Evolutionary conservation across 495 filamentous ascomycete species (phyloP).

Genomic region (Hypoxylon perforatum): DNA sequence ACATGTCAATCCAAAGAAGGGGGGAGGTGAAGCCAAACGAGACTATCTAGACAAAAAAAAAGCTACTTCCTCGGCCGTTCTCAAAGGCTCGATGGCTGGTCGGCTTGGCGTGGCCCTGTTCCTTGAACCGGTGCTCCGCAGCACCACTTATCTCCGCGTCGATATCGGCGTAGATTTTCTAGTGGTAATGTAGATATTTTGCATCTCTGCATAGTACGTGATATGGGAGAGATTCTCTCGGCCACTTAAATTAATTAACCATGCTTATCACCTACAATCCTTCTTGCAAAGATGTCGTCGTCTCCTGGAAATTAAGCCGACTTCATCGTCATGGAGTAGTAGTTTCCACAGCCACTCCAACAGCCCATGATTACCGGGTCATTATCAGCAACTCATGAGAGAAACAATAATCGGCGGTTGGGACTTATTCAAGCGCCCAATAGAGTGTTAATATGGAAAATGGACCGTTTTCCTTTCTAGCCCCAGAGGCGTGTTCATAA

Average conservation of each 20-base stretch:
- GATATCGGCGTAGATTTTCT: slow-evolving; percentile 38
- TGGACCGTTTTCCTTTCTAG: slow-evolving; percentile 34
- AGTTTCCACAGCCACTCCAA: slow-evolving; percentile 8
- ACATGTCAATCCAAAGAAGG: slow-evolving; percentile 1
- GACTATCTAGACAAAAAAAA: not conserved
- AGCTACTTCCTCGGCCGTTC: slow-evolving; percentile 33
- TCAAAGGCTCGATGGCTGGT: slow-evolving; percentile 35
- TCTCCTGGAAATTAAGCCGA: slow-evolving; percentile 45
- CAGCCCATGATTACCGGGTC: slow-evolving; percentile 46
- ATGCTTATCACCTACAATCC: slow-evolving; percentile 34
- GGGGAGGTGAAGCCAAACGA: not conserved
- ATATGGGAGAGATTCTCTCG: slow-evolving; percentile 34
- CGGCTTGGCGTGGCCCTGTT: slow-evolving; percentile 41
- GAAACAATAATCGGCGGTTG: slow-evolving; percentile 32
- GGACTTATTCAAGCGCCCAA: slow-evolving; percentile 46
- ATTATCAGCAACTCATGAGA: slow-evolving; percentile 44
- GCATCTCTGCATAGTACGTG: slow-evolving; percentile 2
- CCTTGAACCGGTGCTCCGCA: slow-evolving; percentile 41
- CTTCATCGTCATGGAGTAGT: slow-evolving; percentile 28
- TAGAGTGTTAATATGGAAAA: slow-evolving; percentile 54
- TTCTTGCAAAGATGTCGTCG: slow-evolving; percentile 23
- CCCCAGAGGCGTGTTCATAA: slow-evolving; percentile 38
- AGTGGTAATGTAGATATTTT: too few relatives aligned
- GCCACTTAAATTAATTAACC: slow-evolving; percentile 38
- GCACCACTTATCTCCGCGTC: slow-evolving; percentile 43